These are phyloP conservation scores for Multifurca ochricompacta DNA, from an alignment of 768 basidiomycete species.

Conservation along the genomic window DNA sequence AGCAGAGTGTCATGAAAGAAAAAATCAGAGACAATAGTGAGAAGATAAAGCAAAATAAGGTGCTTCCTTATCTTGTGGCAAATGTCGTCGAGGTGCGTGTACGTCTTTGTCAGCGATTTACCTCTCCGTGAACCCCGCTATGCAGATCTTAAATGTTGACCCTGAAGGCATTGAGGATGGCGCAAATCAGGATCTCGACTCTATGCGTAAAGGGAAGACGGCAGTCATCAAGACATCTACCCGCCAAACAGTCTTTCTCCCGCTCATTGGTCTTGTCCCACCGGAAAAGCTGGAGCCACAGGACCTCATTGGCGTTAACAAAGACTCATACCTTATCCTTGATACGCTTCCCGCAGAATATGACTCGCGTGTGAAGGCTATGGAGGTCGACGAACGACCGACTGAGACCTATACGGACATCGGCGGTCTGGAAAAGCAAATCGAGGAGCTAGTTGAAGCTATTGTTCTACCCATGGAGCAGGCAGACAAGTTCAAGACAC, in stretches of 20 bases:
- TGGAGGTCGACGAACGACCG: slow-evolving; percentile 98
- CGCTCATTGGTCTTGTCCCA: slow-evolving; percentile 94
- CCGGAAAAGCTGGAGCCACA: slow-evolving; percentile 83
- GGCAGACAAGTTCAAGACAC: slow-evolving; percentile 93
- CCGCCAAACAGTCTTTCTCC: slow-evolving; percentile 96
- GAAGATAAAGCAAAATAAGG: slow-evolving; percentile 99
- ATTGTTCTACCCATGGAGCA: slow-evolving; percentile 99
- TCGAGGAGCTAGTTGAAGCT: slow-evolving; percentile 96
- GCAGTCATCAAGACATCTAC: slow-evolving; percentile 99
- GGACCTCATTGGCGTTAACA: slow-evolving; percentile 98
- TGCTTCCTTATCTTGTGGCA: slow-evolving; percentile 93
- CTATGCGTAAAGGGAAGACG: slow-evolving; percentile 95
- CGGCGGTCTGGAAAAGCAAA: slow-evolving; percentile 98
- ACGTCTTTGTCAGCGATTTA: not conserved
- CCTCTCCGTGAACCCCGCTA: not conserved
- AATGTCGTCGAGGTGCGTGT: slow-evolving; percentile 91
- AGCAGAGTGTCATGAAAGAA: slow-evolving; percentile 94
- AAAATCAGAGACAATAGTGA: slow-evolving; percentile 97
- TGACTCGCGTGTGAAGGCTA: slow-evolving; percentile 96
- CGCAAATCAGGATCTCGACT: slow-evolving; percentile 90
- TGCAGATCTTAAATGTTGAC: slow-evolving; percentile 87
- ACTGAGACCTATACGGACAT: slow-evolving; percentile 97
- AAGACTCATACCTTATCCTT: slow-evolving; percentile 95
- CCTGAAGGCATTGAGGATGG: slow-evolving; percentile 92
- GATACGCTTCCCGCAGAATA: slow-evolving; percentile 96